Base-by-base conservation (phyloP, 2,329 filamentous ascomycete species). In the Hypoxylon sp. region DNA sequence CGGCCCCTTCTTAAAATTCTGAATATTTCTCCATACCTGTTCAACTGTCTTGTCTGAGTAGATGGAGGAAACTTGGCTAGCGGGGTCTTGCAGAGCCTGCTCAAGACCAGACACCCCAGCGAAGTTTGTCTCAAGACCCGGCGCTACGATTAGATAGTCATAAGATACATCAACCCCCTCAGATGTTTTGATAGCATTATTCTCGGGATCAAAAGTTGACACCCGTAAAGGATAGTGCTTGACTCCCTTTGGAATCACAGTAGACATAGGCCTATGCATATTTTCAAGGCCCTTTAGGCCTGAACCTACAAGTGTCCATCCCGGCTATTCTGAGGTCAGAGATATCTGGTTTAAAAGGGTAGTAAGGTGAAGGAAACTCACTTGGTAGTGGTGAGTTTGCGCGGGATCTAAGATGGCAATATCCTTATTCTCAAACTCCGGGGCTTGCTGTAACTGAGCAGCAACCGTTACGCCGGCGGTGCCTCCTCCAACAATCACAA, bases 401-500 rank as follows among this genome's bases (percentile, higher is more conserved):
- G 78, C 77, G 21, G 78, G 77, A 63, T 80, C 78, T 21, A 80
- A 57, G 61, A 80, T 79, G 57, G 78, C 78, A 48, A 80, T 76
- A 30, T 79, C 78, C 36, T 76, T 74, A 63, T 76, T 76, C 17
- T 74, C 73, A 25, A 78, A 73, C 34, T 71, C 69, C 4, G 64
- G 60, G 17, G 72, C 69, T 14, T 72, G 71, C 45, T 91, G 84
- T 2, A 93, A 85, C 79, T 93, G 90, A 73, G 92, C 89, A 73
- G 88, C 88, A 74, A 91, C 85, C 1, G 87, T 79, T 14, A 92
- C 78, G 52, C 91, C 91, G 38, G 90, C 91, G 11, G 87, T 82
- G 32, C 91, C 91, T 57, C 86, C 90, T 53, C 90, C 90, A 28
- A 93, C 82, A 1, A 93, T 84, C 11, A 92, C 88, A 14, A 92